phyloP scores from a whole-genome alignment of 2,329 filamentous ascomycete species.

The Piedraia hortae region DNA sequence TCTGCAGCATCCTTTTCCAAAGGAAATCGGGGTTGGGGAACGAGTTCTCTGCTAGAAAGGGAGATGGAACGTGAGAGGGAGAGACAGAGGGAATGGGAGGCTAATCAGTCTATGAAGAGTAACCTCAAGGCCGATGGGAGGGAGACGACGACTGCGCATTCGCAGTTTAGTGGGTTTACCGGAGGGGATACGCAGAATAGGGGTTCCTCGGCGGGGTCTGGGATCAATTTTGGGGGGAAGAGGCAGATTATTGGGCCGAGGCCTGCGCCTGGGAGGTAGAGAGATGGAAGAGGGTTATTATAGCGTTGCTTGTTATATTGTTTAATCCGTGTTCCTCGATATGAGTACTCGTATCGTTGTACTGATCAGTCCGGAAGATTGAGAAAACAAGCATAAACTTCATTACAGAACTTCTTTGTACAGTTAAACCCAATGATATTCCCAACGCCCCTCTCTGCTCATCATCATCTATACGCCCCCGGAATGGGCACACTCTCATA shows the following conservation, averaged over 20 bases:
- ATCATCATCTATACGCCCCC: slow-evolving; percentile 61
- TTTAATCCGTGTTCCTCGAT: no score
- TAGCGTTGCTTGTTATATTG: no score
- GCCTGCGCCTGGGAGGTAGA: slow-evolving; percentile 2
- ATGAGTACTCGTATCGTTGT: no score
- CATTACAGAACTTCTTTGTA: no score
- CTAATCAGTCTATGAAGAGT: slow-evolving; percentile 34
- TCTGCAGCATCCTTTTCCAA: neutral
- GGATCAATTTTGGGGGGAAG: slow-evolving; percentile 33
- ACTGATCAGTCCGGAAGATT: no score
- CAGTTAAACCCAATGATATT: no score
- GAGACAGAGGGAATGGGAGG: slow-evolving; percentile 56
- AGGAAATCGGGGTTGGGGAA: slow-evolving; percentile 34
- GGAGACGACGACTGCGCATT: slow-evolving; percentile 46
- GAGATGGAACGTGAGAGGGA: slow-evolving; percentile 61
- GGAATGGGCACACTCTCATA: slow-evolving; percentile 78
- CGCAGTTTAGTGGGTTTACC: slow-evolving; percentile 49
- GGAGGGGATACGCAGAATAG: slow-evolving; percentile 50
- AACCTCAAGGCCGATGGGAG: slow-evolving; percentile 33
- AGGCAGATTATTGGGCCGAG: slow-evolving; percentile 58
- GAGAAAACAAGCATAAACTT: no score
- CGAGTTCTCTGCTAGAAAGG: slow-evolving; percentile 44
- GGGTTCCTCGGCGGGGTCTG: slow-evolving; percentile 30
- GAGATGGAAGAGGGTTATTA: no score
- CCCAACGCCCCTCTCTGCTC: no score